phyloP scores from a whole-genome alignment of 106 monocot genomes.

The Posidonia australis region DNA sequence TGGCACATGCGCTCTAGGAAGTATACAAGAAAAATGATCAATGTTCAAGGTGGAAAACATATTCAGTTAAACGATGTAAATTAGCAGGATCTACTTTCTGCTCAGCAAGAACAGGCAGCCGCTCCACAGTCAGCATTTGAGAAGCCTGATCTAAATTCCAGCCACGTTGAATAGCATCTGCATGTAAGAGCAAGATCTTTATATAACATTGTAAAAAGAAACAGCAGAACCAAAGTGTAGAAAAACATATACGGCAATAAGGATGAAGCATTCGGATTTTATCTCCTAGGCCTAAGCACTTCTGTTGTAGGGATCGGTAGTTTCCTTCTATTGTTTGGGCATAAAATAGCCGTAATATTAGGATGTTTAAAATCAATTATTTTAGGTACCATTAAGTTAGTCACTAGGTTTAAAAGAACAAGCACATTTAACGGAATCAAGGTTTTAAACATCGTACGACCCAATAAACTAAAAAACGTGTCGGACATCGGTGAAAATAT shows the following conservation, averaged over 20 bases:
- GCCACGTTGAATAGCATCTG: slow-evolving; percentile 67
- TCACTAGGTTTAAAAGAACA: too few species aligned
- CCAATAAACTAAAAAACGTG: too few species aligned
- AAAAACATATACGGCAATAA: background rate
- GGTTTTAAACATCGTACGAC: too few species aligned
- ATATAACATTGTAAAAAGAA: background rate
- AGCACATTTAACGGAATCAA: too few species aligned
- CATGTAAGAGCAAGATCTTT: background rate
- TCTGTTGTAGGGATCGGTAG: too few species aligned
- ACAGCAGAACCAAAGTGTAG: background rate
- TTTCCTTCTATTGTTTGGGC: too few species aligned
- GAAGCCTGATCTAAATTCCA: slow-evolving; percentile 64
- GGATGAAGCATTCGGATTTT: background rate
- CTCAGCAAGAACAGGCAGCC: slow-evolving; percentile 27
- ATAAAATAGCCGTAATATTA: too few species aligned
- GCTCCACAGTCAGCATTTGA: slow-evolving; percentile 56
- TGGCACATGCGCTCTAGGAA: background rate
- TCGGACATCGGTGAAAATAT: too few species aligned
- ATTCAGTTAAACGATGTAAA: slow-evolving; percentile 89
- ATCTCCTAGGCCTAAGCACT: too few species aligned
- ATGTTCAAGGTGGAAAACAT: slow-evolving; percentile 93
- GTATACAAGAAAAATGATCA: slow-evolving; percentile 13
- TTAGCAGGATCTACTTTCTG: slow-evolving; percentile 74
- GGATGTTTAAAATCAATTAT: too few species aligned
- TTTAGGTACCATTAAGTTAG: too few species aligned